Percentiles rank a stretch among this genome's conserved stretches.
Conservation (phyloP, 2,329 filamentous ascomycete genomes). For the Arthrinium phaeospermum region DNA sequence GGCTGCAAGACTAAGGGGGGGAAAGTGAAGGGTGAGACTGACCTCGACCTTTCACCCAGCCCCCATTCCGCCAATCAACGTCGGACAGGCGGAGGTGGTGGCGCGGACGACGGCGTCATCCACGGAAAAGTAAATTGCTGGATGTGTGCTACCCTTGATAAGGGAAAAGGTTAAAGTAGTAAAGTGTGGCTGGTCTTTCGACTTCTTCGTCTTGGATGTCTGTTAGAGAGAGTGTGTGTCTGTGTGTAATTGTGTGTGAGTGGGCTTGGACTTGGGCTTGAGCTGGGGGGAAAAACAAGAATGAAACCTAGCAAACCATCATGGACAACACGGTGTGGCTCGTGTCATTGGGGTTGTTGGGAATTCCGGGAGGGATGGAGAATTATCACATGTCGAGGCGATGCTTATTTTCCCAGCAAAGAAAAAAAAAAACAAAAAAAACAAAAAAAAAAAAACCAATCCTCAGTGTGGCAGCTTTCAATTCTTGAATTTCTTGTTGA, state of each 20-base stretch:
- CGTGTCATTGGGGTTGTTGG: background rate
- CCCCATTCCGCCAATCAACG: background rate
- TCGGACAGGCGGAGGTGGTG: background rate
- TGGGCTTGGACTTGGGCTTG: background rate
- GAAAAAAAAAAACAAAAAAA: too few species aligned
- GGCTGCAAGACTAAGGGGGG: background rate
- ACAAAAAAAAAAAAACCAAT: too few species aligned
- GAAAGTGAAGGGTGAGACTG: background rate
- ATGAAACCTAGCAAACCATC: background rate
- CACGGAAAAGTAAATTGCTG: background rate
- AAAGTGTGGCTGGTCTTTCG: background rate
- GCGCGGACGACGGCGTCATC: constrained; percentile 5
- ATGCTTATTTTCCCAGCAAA: background rate
- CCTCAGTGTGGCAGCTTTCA: background rate
- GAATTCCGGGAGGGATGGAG: background rate
- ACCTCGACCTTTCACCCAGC: constrained; percentile 10
- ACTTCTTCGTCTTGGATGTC: background rate
- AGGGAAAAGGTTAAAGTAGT: background rate
- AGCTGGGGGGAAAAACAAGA: background rate
- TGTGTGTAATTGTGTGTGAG: background rate
- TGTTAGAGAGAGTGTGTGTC: too few species aligned
- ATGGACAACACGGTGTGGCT: background rate
- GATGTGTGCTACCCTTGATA: background rate
- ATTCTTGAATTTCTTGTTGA: background rate
- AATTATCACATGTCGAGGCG: background rate